phyloP scores from a whole-genome alignment of 345 rosid genomes.

The Erysimum cheiranthoides region DNA sequence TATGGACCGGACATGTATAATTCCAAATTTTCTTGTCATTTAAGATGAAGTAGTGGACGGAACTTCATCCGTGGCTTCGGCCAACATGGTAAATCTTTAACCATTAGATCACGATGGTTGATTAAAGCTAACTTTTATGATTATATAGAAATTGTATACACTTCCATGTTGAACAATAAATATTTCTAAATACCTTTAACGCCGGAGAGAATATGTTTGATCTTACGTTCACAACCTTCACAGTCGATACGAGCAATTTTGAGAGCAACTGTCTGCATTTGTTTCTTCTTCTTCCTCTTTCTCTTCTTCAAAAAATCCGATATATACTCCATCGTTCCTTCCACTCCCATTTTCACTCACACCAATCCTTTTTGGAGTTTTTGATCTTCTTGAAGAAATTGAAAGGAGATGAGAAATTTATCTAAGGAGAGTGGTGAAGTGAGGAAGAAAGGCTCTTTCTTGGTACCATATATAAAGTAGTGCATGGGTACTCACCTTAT shows the following conservation, averaged over 20 bases:
- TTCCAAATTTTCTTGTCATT: neutral
- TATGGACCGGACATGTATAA: too few species aligned
- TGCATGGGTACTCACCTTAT: neutral
- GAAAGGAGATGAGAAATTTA: neutral
- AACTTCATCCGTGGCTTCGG: neutral
- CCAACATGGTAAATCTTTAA: neutral
- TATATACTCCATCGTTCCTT: conserved; percentile 74
- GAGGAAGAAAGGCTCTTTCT: conserved; percentile 24
- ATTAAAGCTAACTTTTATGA: neutral
- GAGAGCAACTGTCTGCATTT: conserved; percentile 71
- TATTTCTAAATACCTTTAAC: conserved; percentile 62
- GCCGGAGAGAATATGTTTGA: conserved; percentile 69
- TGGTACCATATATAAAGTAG: conserved; percentile 26
- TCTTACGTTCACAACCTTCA: conserved; percentile 85
- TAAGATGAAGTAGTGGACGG: neutral
- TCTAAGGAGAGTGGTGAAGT: neutral
- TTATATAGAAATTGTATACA: neutral
- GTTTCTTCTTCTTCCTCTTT: conserved; percentile 73
- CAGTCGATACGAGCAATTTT: conserved; percentile 82
- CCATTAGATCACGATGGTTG: neutral
- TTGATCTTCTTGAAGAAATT: neutral
- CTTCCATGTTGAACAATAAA: neutral
- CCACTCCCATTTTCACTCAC: conserved; percentile 65
- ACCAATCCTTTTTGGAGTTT: neutral
- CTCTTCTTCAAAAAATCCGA: conserved; percentile 56